A percentile compares a stretch with the other conserved stretches of the same genome.
Evolutionary conservation across 805 yeast species (phyloP).

Genomic region (Millerozyma miso): DNA sequence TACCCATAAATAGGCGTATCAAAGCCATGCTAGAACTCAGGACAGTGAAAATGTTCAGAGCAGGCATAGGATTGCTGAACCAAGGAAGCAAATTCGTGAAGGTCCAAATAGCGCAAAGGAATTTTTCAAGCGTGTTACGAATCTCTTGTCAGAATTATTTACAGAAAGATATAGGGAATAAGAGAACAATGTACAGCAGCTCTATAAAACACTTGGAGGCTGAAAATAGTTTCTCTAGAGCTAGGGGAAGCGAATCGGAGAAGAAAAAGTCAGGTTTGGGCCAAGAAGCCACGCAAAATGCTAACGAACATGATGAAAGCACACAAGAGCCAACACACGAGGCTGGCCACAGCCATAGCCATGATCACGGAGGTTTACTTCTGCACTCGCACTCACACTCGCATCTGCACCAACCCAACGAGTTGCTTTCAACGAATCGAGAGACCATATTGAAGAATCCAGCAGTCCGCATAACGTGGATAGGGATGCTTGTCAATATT

Average conservation of each 20-base stretch:
- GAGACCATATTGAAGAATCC: conserved; percentile 50
- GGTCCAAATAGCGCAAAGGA: not conserved
- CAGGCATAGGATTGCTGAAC: not conserved
- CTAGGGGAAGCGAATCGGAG: not conserved
- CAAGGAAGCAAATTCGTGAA: not conserved
- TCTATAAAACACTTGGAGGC: not conserved
- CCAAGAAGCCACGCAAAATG: not conserved
- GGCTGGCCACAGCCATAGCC: conserved; percentile 6
- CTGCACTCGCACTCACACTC: conserved; percentile 35
- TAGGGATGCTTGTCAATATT: conserved; percentile 80
- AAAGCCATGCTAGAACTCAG: not conserved
- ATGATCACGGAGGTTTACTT: conserved; percentile 11
- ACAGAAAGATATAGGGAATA: not conserved
- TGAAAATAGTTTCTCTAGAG: not conserved
- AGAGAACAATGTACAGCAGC: not conserved
- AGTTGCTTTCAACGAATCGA: conserved; percentile 27
- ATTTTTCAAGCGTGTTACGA: not conserved
- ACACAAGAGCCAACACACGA: not conserved
- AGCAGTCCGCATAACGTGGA: conserved; percentile 89
- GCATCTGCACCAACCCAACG: conserved; percentile 44
- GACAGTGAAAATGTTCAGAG: not conserved
- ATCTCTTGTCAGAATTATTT: not conserved
- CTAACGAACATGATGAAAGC: not conserved
- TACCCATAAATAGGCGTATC: not conserved
- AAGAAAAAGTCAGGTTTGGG: not conserved